Percentiles rank a stretch among this genome's conserved stretches.
Conservation (phyloP, 2,329 filamentous ascomycete species). For the Chrysoporthe deuterocubensis region DNA sequence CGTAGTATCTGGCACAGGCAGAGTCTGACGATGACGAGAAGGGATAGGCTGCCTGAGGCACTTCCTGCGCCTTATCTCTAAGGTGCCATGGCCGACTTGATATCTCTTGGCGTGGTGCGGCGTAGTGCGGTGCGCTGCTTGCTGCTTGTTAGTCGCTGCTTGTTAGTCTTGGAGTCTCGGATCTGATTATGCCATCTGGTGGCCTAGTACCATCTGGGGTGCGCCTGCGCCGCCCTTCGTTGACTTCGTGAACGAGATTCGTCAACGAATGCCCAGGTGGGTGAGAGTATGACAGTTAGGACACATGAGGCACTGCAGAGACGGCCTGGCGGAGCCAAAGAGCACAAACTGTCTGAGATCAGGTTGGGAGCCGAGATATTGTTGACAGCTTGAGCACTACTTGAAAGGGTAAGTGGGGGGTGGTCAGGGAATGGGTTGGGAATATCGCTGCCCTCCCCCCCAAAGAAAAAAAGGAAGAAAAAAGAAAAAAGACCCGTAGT, state of each 20-base stretch:
- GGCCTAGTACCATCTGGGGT: not conserved
- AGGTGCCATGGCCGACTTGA: constrained; percentile 9
- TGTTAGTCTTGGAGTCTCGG: not conserved
- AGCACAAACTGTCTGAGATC: not conserved
- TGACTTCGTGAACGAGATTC: not conserved
- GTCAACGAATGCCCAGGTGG: not conserved
- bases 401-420: not conserved
- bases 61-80: not conserved
- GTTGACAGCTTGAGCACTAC: not conserved
- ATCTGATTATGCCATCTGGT: not conserved
- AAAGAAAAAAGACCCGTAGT: too few species aligned
- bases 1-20: constrained; percentile 17
- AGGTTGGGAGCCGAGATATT: not conserved
- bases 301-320: not conserved
- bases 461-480: too few species aligned
- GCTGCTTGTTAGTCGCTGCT: not conserved
- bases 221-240: too few species aligned
- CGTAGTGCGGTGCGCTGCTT: not conserved
- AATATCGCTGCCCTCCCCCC: too few species aligned
- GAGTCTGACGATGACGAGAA: constrained; percentile 24
- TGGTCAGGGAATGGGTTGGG: too few species aligned
- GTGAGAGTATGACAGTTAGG: not conserved
- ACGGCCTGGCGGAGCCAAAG: not conserved
- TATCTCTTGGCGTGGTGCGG: constrained; percentile 17
- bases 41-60: constrained; percentile 14